Conservation (phyloP, 768 basidiomycete genomes). For the Inosperma sp. region DNA sequence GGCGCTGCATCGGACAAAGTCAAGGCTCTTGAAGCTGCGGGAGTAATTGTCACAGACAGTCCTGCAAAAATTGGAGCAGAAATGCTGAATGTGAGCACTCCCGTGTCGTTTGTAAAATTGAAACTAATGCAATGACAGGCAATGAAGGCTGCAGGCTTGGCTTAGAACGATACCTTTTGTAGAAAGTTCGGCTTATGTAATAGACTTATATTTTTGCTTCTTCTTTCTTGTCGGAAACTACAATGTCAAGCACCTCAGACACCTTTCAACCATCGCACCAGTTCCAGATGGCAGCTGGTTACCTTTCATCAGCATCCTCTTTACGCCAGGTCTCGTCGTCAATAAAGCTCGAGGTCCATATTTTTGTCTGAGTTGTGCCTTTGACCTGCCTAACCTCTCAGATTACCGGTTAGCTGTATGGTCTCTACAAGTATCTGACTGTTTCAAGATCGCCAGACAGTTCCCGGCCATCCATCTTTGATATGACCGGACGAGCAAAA, state of each 20-base stretch:
- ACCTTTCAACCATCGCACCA: slow-evolving; percentile 25
- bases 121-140: too few species aligned
- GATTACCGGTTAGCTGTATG: slow-evolving; percentile 61
- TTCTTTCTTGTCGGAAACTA: neutral
- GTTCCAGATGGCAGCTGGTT: slow-evolving; percentile 60
- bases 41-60: slow-evolving; percentile 89
- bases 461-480: slow-evolving; percentile 69
- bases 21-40: slow-evolving; percentile 82
- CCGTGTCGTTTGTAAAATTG: neutral
- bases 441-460: slow-evolving; percentile 49
- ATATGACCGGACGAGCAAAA: slow-evolving; percentile 75
- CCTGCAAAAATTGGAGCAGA: slow-evolving; percentile 90
- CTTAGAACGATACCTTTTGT: slow-evolving; percentile 25
- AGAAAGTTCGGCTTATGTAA: slow-evolving; percentile 3
- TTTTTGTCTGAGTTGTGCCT: slow-evolving; percentile 20
- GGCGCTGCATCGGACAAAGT: slow-evolving; percentile 96
- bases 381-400: slow-evolving; percentile 24
- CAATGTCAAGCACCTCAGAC: slow-evolving; percentile 13
- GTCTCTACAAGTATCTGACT: slow-evolving; percentile 74
- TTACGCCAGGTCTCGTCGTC: slow-evolving; percentile 51
- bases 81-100: slow-evolving; percentile 75
- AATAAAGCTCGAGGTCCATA: slow-evolving; percentile 70
- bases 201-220: slow-evolving; percentile 3
- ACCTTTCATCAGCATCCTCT: slow-evolving; percentile 55
- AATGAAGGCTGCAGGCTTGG: slow-evolving; percentile 73